phyloP scores from a whole-genome alignment of 495 filamentous ascomycete genomes.

The Penicillium ucsense region DNA sequence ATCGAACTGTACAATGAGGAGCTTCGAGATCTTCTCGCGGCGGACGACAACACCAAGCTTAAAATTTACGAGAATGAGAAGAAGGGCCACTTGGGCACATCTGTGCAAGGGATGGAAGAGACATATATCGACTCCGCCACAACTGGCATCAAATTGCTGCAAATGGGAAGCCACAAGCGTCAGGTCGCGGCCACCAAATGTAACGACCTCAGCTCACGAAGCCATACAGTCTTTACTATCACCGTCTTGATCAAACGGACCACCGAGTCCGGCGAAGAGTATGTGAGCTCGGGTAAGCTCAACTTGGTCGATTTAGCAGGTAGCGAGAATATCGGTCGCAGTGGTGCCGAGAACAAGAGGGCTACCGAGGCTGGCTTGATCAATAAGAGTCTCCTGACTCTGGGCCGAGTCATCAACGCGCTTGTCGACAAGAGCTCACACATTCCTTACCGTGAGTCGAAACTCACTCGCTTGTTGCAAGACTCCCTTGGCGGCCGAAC shows the following conservation, averaged over 20 bases:
- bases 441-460: conserved; percentile 94
- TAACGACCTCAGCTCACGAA: conserved; percentile 91
- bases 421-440: conserved; percentile 83
- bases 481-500: conserved; percentile 92
- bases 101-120: conserved; percentile 98
- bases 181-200: conserved; percentile 97
- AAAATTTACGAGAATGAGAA: conserved; percentile 94
- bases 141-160: conserved; percentile 80
- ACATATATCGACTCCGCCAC: conserved; percentile 75
- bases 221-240: conserved; percentile 93
- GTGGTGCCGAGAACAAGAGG: conserved; percentile 94
- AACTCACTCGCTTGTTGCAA: conserved; percentile 88
- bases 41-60: conserved; percentile 72
- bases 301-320: conserved; percentile 95
- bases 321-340: conserved; percentile 94
- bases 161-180: conserved; percentile 79
- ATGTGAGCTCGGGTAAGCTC: conserved; percentile 85
- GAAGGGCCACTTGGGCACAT: conserved; percentile 65
- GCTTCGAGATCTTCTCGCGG: conserved; percentile 74
- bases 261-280: conserved; percentile 77
- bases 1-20: conserved; percentile 99
- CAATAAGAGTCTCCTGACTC: conserved; percentile 92
- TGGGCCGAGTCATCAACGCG: conserved; percentile 96
- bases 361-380: conserved; percentile 92
- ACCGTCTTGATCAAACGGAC: conserved; percentile 78